Evolutionary conservation across 768 basidiomycete genomes (phyloP).

Genomic region (Mycena crocata): DNA sequence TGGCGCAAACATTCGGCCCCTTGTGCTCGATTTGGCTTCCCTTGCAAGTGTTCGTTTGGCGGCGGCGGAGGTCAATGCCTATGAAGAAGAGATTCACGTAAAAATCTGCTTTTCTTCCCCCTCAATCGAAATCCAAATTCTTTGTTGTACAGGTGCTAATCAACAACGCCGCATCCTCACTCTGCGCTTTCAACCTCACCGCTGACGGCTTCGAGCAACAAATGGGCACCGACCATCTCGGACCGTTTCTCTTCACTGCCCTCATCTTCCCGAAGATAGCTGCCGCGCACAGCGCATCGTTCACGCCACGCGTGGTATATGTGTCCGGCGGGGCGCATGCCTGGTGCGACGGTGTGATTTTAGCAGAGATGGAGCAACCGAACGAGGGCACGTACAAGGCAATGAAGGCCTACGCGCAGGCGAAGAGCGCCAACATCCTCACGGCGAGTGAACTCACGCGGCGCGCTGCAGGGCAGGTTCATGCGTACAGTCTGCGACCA

Average conservation of each 20-base stretch:
- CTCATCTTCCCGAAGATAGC: neutral
- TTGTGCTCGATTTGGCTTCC: constrained; percentile 15
- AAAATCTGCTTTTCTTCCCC: too few relatives aligned
- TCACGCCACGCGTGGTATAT: neutral
- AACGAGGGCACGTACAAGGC: too few relatives aligned
- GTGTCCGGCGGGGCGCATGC: neutral
- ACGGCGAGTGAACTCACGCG: neutral
- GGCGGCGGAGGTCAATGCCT: too few relatives aligned
- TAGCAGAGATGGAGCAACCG: too few relatives aligned
- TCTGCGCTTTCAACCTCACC: neutral
- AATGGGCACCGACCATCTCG: neutral
- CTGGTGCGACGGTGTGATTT: too few relatives aligned
- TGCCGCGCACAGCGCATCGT: neutral
- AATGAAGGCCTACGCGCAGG: too few relatives aligned
- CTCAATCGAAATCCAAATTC: too few relatives aligned
- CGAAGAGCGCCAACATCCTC: too few relatives aligned
- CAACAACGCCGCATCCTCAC: neutral
- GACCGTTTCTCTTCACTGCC: neutral
- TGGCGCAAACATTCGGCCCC: constrained; percentile 24
- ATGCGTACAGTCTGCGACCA: constrained; percentile 1
- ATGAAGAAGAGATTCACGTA: too few relatives aligned
- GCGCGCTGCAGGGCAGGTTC: neutral
- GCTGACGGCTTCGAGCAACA: neutral
- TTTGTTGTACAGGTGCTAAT: neutral
- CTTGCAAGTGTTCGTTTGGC: too few relatives aligned